Evolutionary conservation across 768 basidiomycete genomes (phyloP).

Genomic region (Fibroporia radiculosa): DNA sequence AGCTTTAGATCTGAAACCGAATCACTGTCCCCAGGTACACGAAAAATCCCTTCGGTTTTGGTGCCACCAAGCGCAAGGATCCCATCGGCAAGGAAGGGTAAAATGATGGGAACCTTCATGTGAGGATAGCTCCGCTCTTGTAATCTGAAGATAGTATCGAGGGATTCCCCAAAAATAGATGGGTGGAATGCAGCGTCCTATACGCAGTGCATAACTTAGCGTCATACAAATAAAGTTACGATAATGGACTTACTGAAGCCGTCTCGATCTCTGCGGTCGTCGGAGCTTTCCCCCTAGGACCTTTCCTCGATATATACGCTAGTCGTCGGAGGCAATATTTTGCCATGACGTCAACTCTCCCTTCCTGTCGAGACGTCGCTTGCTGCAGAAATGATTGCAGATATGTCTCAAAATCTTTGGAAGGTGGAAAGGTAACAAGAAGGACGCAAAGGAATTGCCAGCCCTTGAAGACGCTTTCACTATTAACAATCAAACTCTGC

Average conservation of each 20-base stretch:
- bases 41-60: conserved; percentile 85
- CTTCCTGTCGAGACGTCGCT: conserved; percentile 58
- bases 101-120: conserved; percentile 83
- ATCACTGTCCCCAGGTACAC: conserved; percentile 87
- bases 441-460: conserved; percentile 92
- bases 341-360: conserved; percentile 83
- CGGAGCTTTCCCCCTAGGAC: conserved; percentile 80
- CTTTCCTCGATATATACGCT: conserved; percentile 67
- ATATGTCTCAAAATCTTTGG: conserved; percentile 86
- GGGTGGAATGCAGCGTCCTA: conserved; percentile 93
- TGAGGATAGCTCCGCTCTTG: conserved; percentile 83
- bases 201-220: conserved; percentile 5
- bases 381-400: conserved; percentile 73
- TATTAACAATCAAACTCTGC: conserved; percentile 20
- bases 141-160: conserved; percentile 75
- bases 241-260: conserved; percentile 52
- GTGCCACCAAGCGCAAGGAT: conserved; percentile 85
- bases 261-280: conserved; percentile 83
- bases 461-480: conserved; percentile 82
- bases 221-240: neutral
- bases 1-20: conserved; percentile 82
- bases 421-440: conserved; percentile 87
- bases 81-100: conserved; percentile 89
- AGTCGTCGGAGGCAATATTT: conserved; percentile 84
- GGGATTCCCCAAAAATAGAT: conserved; percentile 86